phyloP scores from a whole-genome alignment of 208 protist genomes.

The Leptomonas pyrrhocoris region DNA sequence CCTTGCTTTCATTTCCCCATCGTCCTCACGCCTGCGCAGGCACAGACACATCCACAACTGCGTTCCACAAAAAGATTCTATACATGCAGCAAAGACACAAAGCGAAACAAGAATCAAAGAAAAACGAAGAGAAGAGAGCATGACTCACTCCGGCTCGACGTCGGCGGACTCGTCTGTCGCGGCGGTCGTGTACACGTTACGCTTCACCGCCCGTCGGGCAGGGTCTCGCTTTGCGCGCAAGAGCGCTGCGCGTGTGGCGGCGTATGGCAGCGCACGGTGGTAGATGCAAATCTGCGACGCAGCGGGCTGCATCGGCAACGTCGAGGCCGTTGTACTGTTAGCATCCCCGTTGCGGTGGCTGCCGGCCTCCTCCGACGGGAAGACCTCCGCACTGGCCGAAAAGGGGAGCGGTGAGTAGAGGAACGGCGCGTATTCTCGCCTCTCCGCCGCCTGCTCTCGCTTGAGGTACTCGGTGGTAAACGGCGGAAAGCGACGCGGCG shows the following conservation, averaged over 20 bases:
- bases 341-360: neutral
- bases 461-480: neutral
- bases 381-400: neutral
- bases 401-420: slow-evolving; percentile 5
- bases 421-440: slow-evolving; percentile 4
- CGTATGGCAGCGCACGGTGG: neutral
- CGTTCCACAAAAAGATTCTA: too few relatives aligned
- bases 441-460: neutral
- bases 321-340: too few relatives aligned
- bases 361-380: neutral
- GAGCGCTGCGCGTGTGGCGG: neutral
- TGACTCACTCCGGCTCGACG: neutral
- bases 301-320: neutral
- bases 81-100: slow-evolving; percentile 13
- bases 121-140: slow-evolving; percentile 2
- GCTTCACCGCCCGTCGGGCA: slow-evolving; percentile 29
- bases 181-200: slow-evolving; percentile 25
- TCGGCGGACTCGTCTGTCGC: neutral
- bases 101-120: slow-evolving; percentile 1
- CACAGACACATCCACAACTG: slow-evolving; percentile 4
- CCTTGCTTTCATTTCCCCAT: too few relatives aligned
- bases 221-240: slow-evolving; percentile 26
- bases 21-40: too few relatives aligned
- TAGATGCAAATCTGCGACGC: slow-evolving; percentile 5
- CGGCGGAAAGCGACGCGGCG: neutral